A percentile compares a stretch with the other conserved stretches of the same genome.
Evolutionary conservation across 2,329 filamentous ascomycete genomes (phyloP).

Genomic region (Colletotrichum coccodes): DNA sequence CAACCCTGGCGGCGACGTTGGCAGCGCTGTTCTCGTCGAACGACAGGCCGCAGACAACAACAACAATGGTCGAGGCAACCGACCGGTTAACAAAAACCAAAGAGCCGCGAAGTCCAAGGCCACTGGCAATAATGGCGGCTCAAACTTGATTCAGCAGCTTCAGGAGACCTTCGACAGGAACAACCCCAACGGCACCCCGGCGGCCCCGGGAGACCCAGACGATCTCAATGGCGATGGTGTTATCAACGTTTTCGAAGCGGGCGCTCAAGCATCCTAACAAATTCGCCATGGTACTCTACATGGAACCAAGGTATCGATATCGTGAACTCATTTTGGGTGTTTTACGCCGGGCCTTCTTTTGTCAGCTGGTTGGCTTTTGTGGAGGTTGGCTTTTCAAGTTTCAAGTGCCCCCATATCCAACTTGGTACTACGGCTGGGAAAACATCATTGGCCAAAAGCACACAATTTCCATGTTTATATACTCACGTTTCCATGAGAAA

Average conservation of each 20-base stretch:
- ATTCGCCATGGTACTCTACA: too few relatives aligned
- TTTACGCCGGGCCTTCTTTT: too few relatives aligned
- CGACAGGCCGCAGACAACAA: not conserved
- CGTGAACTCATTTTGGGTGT: too few relatives aligned
- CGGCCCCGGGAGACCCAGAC: not conserved
- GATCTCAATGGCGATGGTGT: constrained; percentile 6
- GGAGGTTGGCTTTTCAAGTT: too few relatives aligned
- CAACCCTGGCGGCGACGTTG: not conserved
- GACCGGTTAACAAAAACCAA: not conserved
- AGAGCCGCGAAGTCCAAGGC: not conserved
- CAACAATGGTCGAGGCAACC: not conserved
- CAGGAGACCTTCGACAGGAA: constrained; percentile 20
- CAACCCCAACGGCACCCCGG: constrained; percentile 7
- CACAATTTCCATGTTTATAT: too few relatives aligned
- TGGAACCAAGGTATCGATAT: too few relatives aligned
- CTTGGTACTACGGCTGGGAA: too few relatives aligned
- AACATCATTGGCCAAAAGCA: too few relatives aligned
- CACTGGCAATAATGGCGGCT: not conserved
- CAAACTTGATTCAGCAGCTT: constrained; percentile 11
- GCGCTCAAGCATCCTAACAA: constrained; percentile 16
- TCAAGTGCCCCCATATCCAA: too few relatives aligned
- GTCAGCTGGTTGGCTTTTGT: too few relatives aligned
- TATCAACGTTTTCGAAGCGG: constrained; percentile 36
- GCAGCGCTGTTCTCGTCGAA: not conserved
- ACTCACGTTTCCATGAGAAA: too few relatives aligned